A percentile compares a stretch with the other conserved stretches of the same genome.
These are phyloP conservation scores for Exophiala phaeomuriformis DNA, from an alignment of 2,329 filamentous ascomycete genomes.

Conservation along the genomic window DNA sequence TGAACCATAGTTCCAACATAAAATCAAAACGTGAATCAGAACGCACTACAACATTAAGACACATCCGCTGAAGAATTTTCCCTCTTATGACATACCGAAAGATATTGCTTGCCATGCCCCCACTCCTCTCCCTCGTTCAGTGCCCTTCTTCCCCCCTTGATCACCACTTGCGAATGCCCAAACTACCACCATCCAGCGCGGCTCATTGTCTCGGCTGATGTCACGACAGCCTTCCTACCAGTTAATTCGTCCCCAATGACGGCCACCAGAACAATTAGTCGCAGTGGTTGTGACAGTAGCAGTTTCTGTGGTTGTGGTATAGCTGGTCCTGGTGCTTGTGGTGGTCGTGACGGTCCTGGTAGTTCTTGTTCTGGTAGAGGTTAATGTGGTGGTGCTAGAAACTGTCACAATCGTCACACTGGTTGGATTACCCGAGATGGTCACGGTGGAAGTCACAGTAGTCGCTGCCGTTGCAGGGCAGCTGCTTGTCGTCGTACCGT, in stretches of 20 bases:
- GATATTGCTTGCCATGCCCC: too few species aligned
- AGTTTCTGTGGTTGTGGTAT: slow-evolving; percentile 5
- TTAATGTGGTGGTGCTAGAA: background rate
- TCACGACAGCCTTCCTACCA: slow-evolving; percentile 2
- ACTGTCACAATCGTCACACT: background rate
- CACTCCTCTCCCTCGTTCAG: too few species aligned
- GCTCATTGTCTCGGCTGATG: background rate
- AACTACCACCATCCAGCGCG: background rate
- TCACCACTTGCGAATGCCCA: background rate
- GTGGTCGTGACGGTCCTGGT: background rate
- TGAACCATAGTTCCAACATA: too few species aligned
- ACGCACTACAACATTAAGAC: too few species aligned
- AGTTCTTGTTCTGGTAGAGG: background rate
- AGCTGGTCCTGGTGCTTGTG: background rate
- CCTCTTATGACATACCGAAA: too few species aligned
- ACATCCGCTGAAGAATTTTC: too few species aligned
- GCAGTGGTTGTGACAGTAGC: slow-evolving; percentile 7
- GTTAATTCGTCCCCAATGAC: slow-evolving; percentile 10
- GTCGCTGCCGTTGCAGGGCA: background rate
- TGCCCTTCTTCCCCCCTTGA: background rate
- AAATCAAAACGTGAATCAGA: too few species aligned
- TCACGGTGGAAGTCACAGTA: background rate
- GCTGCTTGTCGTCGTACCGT: slow-evolving; percentile 4
- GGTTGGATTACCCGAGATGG: background rate
- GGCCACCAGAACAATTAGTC: slow-evolving; percentile 1